A percentile compares a stretch with the other conserved stretches of the same genome.
Evolutionary conservation across 768 basidiomycete species (phyloP).

Genomic region (Termitomyces heimii): DNA sequence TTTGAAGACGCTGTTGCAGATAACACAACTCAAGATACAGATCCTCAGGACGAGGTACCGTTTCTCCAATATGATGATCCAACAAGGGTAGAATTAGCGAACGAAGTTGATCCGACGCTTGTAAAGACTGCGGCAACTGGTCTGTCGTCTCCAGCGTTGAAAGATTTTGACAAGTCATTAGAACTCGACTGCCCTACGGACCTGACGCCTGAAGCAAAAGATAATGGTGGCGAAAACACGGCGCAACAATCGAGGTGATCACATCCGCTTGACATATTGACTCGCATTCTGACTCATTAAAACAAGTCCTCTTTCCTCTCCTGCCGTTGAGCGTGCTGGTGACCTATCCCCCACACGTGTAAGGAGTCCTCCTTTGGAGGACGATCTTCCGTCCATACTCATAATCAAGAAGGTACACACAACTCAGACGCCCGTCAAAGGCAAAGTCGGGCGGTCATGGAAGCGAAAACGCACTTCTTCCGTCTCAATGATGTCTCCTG

Average conservation of each 20-base stretch:
- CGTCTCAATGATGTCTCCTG: neutral
- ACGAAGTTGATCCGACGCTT: neutral
- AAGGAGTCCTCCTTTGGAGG: constrained; percentile 4
- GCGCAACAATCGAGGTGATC: constrained; percentile 7
- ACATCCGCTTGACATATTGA: neutral
- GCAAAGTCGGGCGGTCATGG: constrained; percentile 1
- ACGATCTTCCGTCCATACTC: constrained; percentile 25
- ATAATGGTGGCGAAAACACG: neutral
- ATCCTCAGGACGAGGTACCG: neutral
- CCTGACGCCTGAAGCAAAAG: neutral
- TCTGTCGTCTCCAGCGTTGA: neutral
- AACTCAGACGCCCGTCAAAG: constrained; percentile 5
- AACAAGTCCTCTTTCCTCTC: constrained; percentile 8
- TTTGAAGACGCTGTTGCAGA: neutral
- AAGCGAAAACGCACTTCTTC: constrained; percentile 20
- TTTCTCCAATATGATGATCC: neutral
- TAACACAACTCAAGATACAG: neutral
- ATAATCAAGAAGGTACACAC: constrained; percentile 15
- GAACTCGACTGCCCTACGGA: neutral
- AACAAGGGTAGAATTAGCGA: neutral
- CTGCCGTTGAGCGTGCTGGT: neutral
- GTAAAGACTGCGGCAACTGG: neutral
- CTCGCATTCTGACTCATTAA: neutral
- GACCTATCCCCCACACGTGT: constrained; percentile 1
- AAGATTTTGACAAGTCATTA: neutral